Conservation (phyloP, 208 protist species). For the Acanthamoeba sp. region DNA sequence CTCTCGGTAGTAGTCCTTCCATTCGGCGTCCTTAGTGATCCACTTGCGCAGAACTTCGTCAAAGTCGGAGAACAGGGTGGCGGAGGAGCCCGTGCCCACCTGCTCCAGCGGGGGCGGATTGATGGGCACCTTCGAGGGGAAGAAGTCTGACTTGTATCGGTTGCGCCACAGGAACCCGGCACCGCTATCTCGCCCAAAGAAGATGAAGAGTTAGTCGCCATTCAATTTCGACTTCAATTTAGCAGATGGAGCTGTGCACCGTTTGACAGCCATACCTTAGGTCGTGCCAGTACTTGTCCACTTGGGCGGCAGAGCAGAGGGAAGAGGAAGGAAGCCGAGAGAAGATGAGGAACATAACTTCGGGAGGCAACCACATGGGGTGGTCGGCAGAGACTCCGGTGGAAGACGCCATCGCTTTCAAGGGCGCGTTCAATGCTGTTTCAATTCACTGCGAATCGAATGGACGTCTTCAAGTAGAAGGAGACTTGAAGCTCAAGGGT, state of each 20-base stretch:
- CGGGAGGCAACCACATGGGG: slow-evolving; percentile 13
- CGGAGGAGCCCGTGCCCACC: neutral
- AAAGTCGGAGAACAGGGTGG: slow-evolving; percentile 47
- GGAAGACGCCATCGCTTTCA: neutral
- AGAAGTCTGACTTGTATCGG: slow-evolving; percentile 29
- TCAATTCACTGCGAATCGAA: neutral
- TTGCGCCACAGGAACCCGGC: slow-evolving; percentile 14
- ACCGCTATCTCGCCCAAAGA: neutral
- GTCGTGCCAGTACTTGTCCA: slow-evolving; percentile 61
- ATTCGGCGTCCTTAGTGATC: neutral
- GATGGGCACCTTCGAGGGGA: neutral
- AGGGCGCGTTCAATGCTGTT: neutral
- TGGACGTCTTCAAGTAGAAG: neutral
- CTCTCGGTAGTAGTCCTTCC: slow-evolving; percentile 45
- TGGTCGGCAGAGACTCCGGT: neutral
- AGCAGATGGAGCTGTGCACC: neutral
- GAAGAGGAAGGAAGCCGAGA: neutral
- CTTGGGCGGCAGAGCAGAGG: neutral
- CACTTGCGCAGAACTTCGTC: slow-evolving; percentile 4
- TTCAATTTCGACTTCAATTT: too few relatives aligned
- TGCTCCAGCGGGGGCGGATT: slow-evolving; percentile 21
- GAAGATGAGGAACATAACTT: slow-evolving; percentile 50
- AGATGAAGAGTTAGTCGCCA: too few relatives aligned
- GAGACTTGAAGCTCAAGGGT: too few relatives aligned
- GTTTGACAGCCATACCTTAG: neutral